Evolutionary conservation across 2,329 filamentous ascomycete species (phyloP).

Genomic region (Sclerotiophoma versabilis): DNA sequence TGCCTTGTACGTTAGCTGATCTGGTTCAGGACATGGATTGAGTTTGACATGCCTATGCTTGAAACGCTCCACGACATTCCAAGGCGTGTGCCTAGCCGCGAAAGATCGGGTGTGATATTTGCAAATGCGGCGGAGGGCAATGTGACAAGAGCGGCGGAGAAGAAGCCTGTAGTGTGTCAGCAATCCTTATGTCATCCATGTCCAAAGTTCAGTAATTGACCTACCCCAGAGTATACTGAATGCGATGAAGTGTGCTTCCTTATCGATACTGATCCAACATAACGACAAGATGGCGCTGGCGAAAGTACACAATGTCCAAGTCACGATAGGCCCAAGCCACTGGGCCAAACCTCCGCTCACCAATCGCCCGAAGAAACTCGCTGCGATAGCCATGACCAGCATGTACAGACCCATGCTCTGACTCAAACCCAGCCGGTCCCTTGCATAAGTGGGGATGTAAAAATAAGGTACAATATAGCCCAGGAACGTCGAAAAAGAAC

Average conservation of each 20-base stretch:
- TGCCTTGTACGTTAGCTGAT: neutral
- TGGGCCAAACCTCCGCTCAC: slow-evolving; percentile 41
- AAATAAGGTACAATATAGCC: slow-evolving; percentile 50
- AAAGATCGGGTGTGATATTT: slow-evolving; percentile 46
- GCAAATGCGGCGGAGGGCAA: slow-evolving; percentile 48
- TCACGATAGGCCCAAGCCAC: slow-evolving; percentile 42
- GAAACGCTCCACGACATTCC: slow-evolving; percentile 50
- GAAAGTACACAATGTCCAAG: slow-evolving; percentile 43
- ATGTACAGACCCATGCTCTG: slow-evolving; percentile 43
- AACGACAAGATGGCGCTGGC: slow-evolving; percentile 39
- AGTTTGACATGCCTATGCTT: slow-evolving; percentile 24
- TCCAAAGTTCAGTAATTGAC: neutral
- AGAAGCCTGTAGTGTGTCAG: slow-evolving; percentile 37
- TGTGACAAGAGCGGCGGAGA: slow-evolving; percentile 48
- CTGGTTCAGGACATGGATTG: too few species aligned
- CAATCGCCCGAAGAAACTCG: slow-evolving; percentile 46
- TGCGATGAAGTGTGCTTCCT: slow-evolving; percentile 37
- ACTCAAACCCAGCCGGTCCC: slow-evolving; percentile 37
- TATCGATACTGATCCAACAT: slow-evolving; percentile 44
- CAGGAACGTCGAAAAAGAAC: slow-evolving; percentile 45
- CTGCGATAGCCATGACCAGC: slow-evolving; percentile 43
- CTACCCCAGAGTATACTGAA: slow-evolving; percentile 49
- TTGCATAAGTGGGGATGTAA: slow-evolving; percentile 47
- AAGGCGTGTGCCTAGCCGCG: slow-evolving; percentile 43
- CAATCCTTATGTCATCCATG: neutral